Evolutionary conservation across 192 early-diverging fungal genomes (phyloP), one percentile per base, ranked within the genome.

Genomic region (Coemansia sp.): DNA sequence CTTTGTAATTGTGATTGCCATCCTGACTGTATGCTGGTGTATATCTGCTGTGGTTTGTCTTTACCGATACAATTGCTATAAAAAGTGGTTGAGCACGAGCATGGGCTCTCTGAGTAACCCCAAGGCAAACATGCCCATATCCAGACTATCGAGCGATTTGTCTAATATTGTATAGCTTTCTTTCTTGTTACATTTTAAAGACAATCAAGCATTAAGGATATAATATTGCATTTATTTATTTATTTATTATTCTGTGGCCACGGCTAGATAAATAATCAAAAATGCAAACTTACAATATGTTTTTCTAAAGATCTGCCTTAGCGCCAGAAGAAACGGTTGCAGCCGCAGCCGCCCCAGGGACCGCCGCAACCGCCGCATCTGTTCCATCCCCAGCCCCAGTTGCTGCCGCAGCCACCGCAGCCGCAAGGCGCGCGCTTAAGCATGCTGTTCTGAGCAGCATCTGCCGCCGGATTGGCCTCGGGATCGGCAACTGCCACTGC

Each of bases 381-480:
- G 25, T 20, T 20, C 14, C 52, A 54, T 16, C 13, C 16, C 4
- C 27, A 19, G 1, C 50, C 50, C 23, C 50, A 52, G 18, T 24
- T 24, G 2, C 27, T 20, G 52, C 52, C 25, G 9, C 52, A 25
- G 16, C 52, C 52, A 14, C 52, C 25, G 9, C 52, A 25, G 16
- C 52, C 52, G 28, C 52, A 54, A 54, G 52, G 52, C 1, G 52
- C 25, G n/a, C 52, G 27, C 28, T 54, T 54, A 20, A 29, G 27
- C 25, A 54, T n/a, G 7, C 22, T 54, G 25, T 29, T 54, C 14
- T 54, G 25, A 3, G 50, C 23, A 51, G 25, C 25, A 29, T 42
- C 11, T 42, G 11, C 52, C 2, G 24, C 27, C 14, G 52, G 2
- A n/a, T 54, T 54, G 14, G 28, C 27, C 25, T 54, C 52, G 2